Evolutionary conservation across 2,329 filamentous ascomycete species (phyloP).

Genomic region (Alternaria gansuensis): DNA sequence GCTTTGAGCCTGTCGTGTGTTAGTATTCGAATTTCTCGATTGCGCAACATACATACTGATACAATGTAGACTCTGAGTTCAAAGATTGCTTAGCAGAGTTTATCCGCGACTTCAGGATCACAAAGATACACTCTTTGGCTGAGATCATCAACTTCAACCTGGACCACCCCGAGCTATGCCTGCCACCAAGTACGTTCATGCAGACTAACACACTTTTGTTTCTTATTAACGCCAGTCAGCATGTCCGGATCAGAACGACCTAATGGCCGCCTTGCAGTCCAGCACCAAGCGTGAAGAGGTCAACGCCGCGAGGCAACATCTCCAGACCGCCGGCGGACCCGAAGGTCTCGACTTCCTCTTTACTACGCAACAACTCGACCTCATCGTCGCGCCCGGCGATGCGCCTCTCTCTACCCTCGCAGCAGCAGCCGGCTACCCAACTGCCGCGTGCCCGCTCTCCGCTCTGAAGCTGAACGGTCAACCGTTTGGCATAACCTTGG

Average conservation of each 20-base stretch:
- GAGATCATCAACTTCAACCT: conserved; percentile 53
- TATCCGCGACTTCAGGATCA: conserved; percentile 46
- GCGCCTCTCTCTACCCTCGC: conserved; percentile 48
- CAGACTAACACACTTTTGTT: not conserved
- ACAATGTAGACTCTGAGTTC: conserved; percentile 46
- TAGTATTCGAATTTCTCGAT: conserved; percentile 21
- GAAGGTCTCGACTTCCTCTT: conserved; percentile 49
- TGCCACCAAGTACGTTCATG: conserved; percentile 40
- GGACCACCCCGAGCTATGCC: conserved; percentile 48
- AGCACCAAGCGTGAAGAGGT: conserved; percentile 37
- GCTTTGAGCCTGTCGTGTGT: conserved; percentile 52
- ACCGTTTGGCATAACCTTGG: conserved; percentile 48
- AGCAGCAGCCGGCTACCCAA: conserved; percentile 50
- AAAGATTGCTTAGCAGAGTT: conserved; percentile 47
- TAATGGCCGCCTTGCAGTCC: conserved; percentile 46
- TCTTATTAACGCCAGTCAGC: conserved; percentile 22
- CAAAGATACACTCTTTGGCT: conserved; percentile 50
- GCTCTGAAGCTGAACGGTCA: conserved; percentile 50
- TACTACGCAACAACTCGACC: conserved; percentile 40
- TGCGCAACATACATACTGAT: conserved; percentile 9
- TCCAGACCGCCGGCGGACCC: conserved; percentile 42
- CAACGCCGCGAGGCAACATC: conserved; percentile 39
- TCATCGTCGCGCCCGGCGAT: conserved; percentile 49
- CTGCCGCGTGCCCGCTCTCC: conserved; percentile 47
- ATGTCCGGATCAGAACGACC: conserved; percentile 49